Evolutionary conservation across 1,139 yeast species (phyloP).

Genomic region (Yamadazyma membranifaciens): DNA sequence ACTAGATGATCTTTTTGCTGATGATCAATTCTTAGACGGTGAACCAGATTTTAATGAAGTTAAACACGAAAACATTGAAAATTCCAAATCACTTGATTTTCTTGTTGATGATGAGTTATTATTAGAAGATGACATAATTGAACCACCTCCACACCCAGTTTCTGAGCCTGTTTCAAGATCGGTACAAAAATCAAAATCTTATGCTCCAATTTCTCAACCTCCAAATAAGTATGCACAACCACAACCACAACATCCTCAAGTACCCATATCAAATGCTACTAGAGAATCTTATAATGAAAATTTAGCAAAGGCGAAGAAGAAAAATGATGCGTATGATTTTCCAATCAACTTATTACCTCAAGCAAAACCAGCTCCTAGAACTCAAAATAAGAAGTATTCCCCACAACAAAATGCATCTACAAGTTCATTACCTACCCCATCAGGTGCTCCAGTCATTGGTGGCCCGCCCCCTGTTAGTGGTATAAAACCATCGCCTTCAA

Average conservation of each 20-base stretch:
- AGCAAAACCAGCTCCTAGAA: slow-evolving; percentile 34
- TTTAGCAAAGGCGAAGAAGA: slow-evolving; percentile 49
- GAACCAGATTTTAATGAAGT: slow-evolving; percentile 7
- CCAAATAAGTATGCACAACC: background rate
- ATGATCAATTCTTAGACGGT: slow-evolving; percentile 14
- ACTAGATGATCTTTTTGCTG: slow-evolving; percentile 13
- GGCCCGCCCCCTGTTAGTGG: slow-evolving; percentile 6
- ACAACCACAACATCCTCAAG: background rate
- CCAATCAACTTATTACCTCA: slow-evolving; percentile 59
- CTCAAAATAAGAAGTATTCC: slow-evolving; percentile 22
- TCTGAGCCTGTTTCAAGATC: background rate
- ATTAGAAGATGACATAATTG: slow-evolving; percentile 14
- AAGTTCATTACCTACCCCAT: slow-evolving; percentile 11
- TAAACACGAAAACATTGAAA: background rate
- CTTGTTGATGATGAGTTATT: slow-evolving; percentile 18
- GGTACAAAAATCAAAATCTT: background rate
- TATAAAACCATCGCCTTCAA: slow-evolving; percentile 2
- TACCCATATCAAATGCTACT: background rate
- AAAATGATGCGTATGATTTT: slow-evolving; percentile 76
- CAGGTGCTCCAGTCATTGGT: slow-evolving; percentile 8
- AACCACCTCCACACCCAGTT: slow-evolving; percentile 7
- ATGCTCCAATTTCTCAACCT: background rate
- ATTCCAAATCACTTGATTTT: slow-evolving; percentile 10
- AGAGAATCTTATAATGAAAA: slow-evolving; percentile 19
- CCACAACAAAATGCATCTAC: slow-evolving; percentile 18